Evolutionary conservation across 495 filamentous ascomycete genomes (phyloP), one percentile per base, ranked within the genome.

Genomic region (Penicillium salamii): DNA sequence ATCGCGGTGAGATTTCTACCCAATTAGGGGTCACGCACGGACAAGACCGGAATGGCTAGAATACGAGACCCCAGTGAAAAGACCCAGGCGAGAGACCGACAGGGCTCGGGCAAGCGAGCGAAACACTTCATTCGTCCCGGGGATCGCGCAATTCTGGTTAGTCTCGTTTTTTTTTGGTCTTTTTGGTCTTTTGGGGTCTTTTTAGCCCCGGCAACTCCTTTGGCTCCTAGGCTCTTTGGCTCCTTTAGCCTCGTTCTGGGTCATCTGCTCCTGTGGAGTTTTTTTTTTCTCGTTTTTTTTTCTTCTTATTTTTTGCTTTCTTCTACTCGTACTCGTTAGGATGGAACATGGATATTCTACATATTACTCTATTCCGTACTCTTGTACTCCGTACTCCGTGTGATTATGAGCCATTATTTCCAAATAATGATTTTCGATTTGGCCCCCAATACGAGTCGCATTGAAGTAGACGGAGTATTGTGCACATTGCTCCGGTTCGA

Each of bases 91-190:
- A 42, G 42, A 34, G 14, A 15, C 40, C 33, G 29, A 39, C 18
- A 34, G 42, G 58, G 58, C 37, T 58, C 55, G 49, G 55, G 42
- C 55, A 61, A 61, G 58, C 58, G 58, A 61, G 58, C 58, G 23
- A 33, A 19, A 24, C 2, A n/a, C 11, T 9, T 36, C 38, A 61
- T 61, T 61, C 47, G 54, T 44, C 42, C 14, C 23, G 20, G 17
- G 33, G 17, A 37, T 39, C 46, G 47, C 47, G 38, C 42, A 29
- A 48, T 43, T 45, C 33, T 5, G 26, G 20, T 23, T 46, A 17
- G 15, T 17, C 44, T 36, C 18, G 14, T 20, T 21, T 32, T 36
- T 37, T 37, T n/a, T n/a, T n/a, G n/a, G n/a, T n/a, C n/a, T n/a
- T n/a, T n/a, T n/a, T n/a, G n/a, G n/a, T n/a, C n/a, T n/a, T n/a